Evolutionary conservation across 306 rosid genomes (phyloP), one percentile per base, ranked within the genome.

Genomic region (Lotus japonicus): DNA sequence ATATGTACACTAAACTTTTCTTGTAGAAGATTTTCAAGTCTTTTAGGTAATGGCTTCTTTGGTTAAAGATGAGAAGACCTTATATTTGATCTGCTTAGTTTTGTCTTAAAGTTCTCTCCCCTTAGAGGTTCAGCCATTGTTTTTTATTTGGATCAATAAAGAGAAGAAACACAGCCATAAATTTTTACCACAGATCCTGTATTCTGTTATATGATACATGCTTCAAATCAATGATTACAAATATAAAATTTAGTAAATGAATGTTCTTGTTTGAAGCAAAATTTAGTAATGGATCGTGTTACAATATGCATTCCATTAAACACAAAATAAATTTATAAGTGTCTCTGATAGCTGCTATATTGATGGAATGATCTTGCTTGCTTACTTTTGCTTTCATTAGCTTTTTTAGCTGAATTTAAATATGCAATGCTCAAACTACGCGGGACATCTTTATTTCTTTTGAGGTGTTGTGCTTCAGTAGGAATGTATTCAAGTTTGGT

Each of bases 261-360:
- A n/a, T n/a, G n/a, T n/a, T n/a, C n/a, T n/a, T n/a, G n/a, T n/a
- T n/a, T n/a, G n/a, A n/a, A n/a, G n/a, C n/a, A n/a, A n/a, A n/a
- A n/a, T n/a, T n/a, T n/a, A n/a, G n/a, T 39, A 95, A 90, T 90
- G 73, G 57, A 80, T 7, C 7, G 36, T 31, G 36, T 31, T 11
- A 53, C 64, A 3, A 11, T 49, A 58, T 39, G 75, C 75, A 82
- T 60, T 70, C 79, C 48, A 80, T 46, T 58, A 68, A 14, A 79
- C 31, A 26, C 31, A 26, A 4, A 26, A 26, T 3, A 26, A 26
- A 26, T 26, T 26, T 26, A 26, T 26, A 26, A 26, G 4, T 26
- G 31, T 26, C 31, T 26, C 4, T 3, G 31, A 3, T 26, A 26
- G 31, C 31, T 31, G 36, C 36, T 31, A 31, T 31, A 31, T 5